A percentile compares a stretch with the other conserved stretches of the same genome.
Conservation (phyloP, 2,329 filamentous ascomycete species). For the Pseudonectria buxi region DNA sequence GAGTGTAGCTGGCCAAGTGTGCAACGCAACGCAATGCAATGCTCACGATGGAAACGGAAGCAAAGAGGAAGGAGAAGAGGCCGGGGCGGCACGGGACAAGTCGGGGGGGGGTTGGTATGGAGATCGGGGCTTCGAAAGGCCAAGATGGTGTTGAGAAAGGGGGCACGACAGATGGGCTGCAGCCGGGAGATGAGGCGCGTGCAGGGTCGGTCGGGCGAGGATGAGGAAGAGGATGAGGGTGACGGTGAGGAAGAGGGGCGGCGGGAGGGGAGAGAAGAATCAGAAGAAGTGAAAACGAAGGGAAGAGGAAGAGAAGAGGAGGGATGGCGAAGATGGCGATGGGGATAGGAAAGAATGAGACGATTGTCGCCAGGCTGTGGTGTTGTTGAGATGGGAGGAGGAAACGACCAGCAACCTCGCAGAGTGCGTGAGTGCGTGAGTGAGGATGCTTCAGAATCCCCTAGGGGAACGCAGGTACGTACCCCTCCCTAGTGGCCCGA, state of each 20-base stretch:
- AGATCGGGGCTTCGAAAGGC: slow-evolving; percentile 13
- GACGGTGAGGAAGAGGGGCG: slow-evolving; percentile 25
- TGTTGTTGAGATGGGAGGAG: no score
- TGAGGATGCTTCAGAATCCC: no score
- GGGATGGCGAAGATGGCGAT: slow-evolving; percentile 14
- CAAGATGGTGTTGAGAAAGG: slow-evolving; percentile 24
- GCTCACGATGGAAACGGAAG: slow-evolving; percentile 15
- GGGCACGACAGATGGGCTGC: slow-evolving; percentile 22
- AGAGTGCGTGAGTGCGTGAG: no score
- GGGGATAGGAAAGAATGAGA: slow-evolving; percentile 22
- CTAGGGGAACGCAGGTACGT: no score
- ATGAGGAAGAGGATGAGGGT: slow-evolving; percentile 17
- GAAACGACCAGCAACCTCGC: no score
- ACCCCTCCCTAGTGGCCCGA: no score
- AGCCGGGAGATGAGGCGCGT: slow-evolving; percentile 14
- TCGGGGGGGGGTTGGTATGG: slow-evolving; percentile 13
- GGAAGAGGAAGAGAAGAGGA: slow-evolving; percentile 16
- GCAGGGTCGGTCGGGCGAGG: slow-evolving; percentile 17
- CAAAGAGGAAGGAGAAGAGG: slow-evolving; percentile 13
- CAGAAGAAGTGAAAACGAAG: slow-evolving; percentile 23
- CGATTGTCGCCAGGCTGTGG: slow-evolving; percentile 7
- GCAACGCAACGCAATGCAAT: slow-evolving; percentile 19
- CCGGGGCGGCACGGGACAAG: slow-evolving; percentile 6
- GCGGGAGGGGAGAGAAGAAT: slow-evolving; percentile 16
- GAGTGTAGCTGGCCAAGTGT: slow-evolving; percentile 21